These are phyloP conservation scores for Hygrophorus russula DNA, from an alignment of 768 basidiomycete genomes.

Conservation along the genomic window DNA sequence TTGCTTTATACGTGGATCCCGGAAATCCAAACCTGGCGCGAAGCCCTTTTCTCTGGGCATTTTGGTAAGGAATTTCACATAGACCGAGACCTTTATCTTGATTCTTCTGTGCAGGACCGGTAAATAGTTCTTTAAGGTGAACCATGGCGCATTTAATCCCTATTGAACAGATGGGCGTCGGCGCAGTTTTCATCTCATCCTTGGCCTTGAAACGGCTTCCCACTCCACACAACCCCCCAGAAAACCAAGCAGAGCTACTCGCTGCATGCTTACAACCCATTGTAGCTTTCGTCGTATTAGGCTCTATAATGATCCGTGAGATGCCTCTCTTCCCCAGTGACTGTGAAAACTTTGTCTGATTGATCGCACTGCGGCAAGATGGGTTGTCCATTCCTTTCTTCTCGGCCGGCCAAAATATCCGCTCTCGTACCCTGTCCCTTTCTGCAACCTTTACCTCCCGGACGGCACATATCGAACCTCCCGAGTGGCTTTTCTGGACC, in stretches of 20 bases:
- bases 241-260: constrained; percentile 62
- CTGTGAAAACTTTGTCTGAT: not conserved
- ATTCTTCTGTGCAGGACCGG: constrained; percentile 32
- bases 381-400: constrained; percentile 65
- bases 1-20: constrained; percentile 76
- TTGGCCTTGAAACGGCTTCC: constrained; percentile 58
- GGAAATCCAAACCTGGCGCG: constrained; percentile 73
- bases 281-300: constrained; percentile 78
- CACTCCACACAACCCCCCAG: constrained; percentile 44
- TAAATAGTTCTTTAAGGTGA: constrained; percentile 17
- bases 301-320: constrained; percentile 77
- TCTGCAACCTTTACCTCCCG: constrained; percentile 30
- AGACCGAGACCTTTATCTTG: not conserved
- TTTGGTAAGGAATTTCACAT: constrained; percentile 46
- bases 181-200: constrained; percentile 80
- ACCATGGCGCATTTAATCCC: not conserved
- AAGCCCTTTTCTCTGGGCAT: constrained; percentile 87
- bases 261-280: constrained; percentile 68
- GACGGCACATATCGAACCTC: constrained; percentile 16
- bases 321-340: constrained; percentile 2
- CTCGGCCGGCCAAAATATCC: constrained; percentile 35
- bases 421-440: constrained; percentile 35
- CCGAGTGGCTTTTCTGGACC: constrained; percentile 35
- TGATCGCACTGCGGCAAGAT: constrained; percentile 24
- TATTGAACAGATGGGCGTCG: constrained; percentile 73